Base-by-base conservation (phyloP, 129 eudicot species). In the Flaveria bidentis region DNA sequence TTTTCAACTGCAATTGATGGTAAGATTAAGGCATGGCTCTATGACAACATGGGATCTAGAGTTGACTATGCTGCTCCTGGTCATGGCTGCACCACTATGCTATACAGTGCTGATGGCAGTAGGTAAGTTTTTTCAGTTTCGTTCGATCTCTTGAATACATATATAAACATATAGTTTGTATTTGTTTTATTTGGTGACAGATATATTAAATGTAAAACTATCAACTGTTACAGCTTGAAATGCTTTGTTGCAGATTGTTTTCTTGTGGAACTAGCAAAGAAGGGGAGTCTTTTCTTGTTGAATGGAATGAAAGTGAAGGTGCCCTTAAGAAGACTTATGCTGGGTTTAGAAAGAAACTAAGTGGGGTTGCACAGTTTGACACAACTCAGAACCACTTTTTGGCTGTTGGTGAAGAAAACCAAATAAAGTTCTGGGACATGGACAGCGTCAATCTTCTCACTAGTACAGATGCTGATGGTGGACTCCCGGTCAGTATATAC, bases 261-360 rank as follows among this genome's bases (percentile, higher is more conserved):
- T 92, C 98, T 69, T 92, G 93, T 86, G 98, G 98, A 82, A 89
- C 98, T 16, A 88, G 98, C 67, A 92, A 92, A 86, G 98, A 90
- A 66, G 98, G 98, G 67, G 98, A 92, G 10, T 86, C 95, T 42
- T 88, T 74, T 79, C 89, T 92, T 62, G 98, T 92, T 71, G 98
- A 92, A 80, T 92, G 98, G 98, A 92, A 90, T 86, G 98, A 92
- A 83, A 88, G 92, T 85, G 96, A 92, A 92, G 98, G 98, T 73
- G 94, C 96, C n/a, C 86, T 92, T 65, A 92, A 86, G 85, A 86
- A 92, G 84, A 86, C 95, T 42, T 92, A 90, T 73, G 36, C 84
- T 78, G 98, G 96, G 45, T 88, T 90, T 55, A 90, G 96, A 85
- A 92, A 88, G 89, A 90, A 88, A 80, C 88, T 89, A 39, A 36